phyloP scores from a whole-genome alignment of 1,284 basidiomycete species.

The Pseudozyma pruni region DNA sequence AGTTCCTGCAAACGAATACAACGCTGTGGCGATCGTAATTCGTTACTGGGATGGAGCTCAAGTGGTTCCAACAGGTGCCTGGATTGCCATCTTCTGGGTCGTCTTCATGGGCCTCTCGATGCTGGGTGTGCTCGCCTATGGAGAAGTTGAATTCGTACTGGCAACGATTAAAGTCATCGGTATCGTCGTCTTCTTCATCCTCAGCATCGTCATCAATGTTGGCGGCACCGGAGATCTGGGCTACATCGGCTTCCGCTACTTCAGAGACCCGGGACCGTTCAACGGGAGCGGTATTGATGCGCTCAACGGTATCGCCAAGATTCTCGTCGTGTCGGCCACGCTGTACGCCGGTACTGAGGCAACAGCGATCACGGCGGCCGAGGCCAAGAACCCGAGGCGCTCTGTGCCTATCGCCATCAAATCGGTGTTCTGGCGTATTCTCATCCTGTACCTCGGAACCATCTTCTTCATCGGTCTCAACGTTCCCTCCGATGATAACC shows the following conservation, averaged over 20 bases:
- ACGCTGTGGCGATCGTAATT: slow-evolving; percentile 45
- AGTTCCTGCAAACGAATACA: slow-evolving; percentile 50
- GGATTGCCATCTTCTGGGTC: slow-evolving; percentile 56
- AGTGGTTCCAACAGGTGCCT: slow-evolving; percentile 24
- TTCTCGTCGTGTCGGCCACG: slow-evolving; percentile 79
- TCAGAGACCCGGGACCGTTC: slow-evolving; percentile 69
- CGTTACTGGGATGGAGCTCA: slow-evolving; percentile 37
- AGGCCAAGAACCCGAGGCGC: slow-evolving; percentile 47
- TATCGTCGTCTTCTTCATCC: slow-evolving; percentile 48
- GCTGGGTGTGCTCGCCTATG: slow-evolving; percentile 46
- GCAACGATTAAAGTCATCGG: slow-evolving; percentile 47
- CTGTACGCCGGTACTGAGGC: slow-evolving; percentile 77
- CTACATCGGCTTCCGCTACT: slow-evolving; percentile 55
- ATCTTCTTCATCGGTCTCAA: slow-evolving; percentile 56
- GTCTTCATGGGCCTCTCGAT: slow-evolving; percentile 37
- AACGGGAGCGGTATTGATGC: slow-evolving; percentile 45
- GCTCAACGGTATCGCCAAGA: slow-evolving; percentile 63
- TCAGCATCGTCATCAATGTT: slow-evolving; percentile 47
- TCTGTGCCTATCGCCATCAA: slow-evolving; percentile 64
- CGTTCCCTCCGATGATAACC: slow-evolving; percentile 34
- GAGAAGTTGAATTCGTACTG: slow-evolving; percentile 61
- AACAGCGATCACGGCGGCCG: slow-evolving; percentile 42
- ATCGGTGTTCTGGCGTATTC: slow-evolving; percentile 79
- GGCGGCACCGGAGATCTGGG: slow-evolving; percentile 44
- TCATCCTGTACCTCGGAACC: slow-evolving; percentile 73